These are phyloP conservation scores for Ophiostoma montium DNA, from an alignment of 2,329 filamentous ascomycete species.

Conservation along the genomic window DNA sequence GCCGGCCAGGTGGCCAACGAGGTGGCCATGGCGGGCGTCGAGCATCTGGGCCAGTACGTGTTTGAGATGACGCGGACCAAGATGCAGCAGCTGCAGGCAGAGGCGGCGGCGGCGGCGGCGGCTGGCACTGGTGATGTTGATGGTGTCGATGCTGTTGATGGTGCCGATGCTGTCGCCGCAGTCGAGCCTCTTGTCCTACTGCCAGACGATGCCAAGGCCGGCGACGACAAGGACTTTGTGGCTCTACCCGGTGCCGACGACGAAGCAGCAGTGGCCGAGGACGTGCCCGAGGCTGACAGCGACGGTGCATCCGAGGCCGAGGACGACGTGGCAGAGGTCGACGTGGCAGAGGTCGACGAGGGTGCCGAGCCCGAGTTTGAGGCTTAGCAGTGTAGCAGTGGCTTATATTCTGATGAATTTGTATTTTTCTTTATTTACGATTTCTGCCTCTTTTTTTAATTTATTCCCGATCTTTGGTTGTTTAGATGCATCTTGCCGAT, in stretches of 20 bases:
- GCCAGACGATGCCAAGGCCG: background rate
- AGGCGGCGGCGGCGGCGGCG: constrained; percentile 9
- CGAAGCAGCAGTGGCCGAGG: background rate
- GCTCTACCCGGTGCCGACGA: constrained; percentile 8
- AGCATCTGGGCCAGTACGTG: constrained; percentile 92
- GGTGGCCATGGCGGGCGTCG: constrained; percentile 73
- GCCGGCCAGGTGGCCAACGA: constrained; percentile 40
- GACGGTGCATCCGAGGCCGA: background rate
- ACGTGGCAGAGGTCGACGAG: background rate
- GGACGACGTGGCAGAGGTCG: background rate
- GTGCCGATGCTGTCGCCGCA: background rate
- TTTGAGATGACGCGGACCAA: constrained; percentile 78
- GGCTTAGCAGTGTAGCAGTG: no score
- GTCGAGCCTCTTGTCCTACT: background rate
- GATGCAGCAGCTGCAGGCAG: constrained; percentile 33
- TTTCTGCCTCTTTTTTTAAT: no score
- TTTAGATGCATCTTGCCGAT: no score
- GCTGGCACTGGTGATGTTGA: no score
- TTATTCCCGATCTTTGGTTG: no score
- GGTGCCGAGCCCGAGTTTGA: no score
- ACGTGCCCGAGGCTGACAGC: background rate
- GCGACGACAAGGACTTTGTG: constrained; percentile 5
- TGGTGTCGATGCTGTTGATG: background rate
- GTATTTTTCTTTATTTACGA: no score
- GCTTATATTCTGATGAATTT: no score